phyloP scores from a whole-genome alignment of 345 rosid genomes.

The Capsella bursapastoris region DNA sequence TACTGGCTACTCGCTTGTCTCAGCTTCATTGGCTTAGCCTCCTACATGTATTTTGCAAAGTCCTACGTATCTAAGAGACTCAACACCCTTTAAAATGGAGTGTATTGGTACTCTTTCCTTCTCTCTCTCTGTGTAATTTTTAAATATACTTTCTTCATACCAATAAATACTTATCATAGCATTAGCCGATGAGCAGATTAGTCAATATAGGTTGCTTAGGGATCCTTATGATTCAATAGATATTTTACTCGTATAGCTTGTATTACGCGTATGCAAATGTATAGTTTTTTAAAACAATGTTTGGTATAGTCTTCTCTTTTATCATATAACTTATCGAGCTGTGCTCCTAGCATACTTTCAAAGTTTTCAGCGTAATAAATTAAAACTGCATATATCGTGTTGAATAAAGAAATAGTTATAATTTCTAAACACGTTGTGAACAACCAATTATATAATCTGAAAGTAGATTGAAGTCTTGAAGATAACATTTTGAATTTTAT shows the following conservation, averaged over 20 bases:
- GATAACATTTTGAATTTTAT: not conserved
- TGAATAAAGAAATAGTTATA: not conserved
- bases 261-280: conserved; percentile 9
- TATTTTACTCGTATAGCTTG: conserved; percentile 4
- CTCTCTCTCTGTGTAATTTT: not conserved
- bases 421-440: not conserved
- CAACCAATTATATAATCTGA: not conserved
- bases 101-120: conserved; percentile 18
- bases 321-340: not conserved
- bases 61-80: conserved; percentile 50
- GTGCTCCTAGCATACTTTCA: not conserved
- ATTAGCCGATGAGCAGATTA: not conserved
- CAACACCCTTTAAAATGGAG: conserved; percentile 4
- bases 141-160: not conserved
- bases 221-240: not conserved
- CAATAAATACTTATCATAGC: not conserved
- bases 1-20: conserved; percentile 61
- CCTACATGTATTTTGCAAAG: conserved; percentile 51
- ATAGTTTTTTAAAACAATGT: too few relatives aligned
- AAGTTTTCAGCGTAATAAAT: not conserved
- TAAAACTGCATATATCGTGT: not conserved
- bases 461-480: too few relatives aligned
- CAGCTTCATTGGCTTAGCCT: conserved; percentile 48
- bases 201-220: not conserved
- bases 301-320: too few relatives aligned